These are phyloP conservation scores for Triticum aestivum DNA, from an alignment of 176 grass and related monocot species.

Conservation along the genomic window IWGSC_CS_RefSeq_v2.1 NC_057805.1:381863029-381863528, in stretches of 20 bases:
- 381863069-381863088: slow-evolving; percentile 92
- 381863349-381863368: slow-evolving; percentile 17
- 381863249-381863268: slow-evolving; percentile 95
- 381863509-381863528: background rate
- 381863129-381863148: slow-evolving; percentile 85
- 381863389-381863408: slow-evolving; percentile 89
- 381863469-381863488: slow-evolving; percentile 99
- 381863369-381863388: slow-evolving; percentile 46
- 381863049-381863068: slow-evolving; percentile 67
- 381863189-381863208: slow-evolving; percentile 28
- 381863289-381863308: slow-evolving; percentile 54
- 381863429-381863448: slow-evolving; percentile 76
- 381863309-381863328: slow-evolving; percentile 13
- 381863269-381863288: slow-evolving; percentile 97
- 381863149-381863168: slow-evolving; percentile 22
- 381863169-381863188: slow-evolving; percentile 16
- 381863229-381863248: slow-evolving; percentile 94
- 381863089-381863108: slow-evolving; percentile 97
- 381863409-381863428: slow-evolving; percentile 92
- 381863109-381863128: slow-evolving; percentile 91
- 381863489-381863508: slow-evolving; percentile 81
- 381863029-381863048: slow-evolving; percentile 14
- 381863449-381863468: slow-evolving; percentile 73
- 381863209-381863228: slow-evolving; percentile 70
- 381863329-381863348: background rate